A percentile compares a stretch with the other conserved stretches of the same genome.
These are phyloP conservation scores for Ceratocystis eucalypticola DNA, from an alignment of 2,329 filamentous ascomycete species.

Conservation along the genomic window DNA sequence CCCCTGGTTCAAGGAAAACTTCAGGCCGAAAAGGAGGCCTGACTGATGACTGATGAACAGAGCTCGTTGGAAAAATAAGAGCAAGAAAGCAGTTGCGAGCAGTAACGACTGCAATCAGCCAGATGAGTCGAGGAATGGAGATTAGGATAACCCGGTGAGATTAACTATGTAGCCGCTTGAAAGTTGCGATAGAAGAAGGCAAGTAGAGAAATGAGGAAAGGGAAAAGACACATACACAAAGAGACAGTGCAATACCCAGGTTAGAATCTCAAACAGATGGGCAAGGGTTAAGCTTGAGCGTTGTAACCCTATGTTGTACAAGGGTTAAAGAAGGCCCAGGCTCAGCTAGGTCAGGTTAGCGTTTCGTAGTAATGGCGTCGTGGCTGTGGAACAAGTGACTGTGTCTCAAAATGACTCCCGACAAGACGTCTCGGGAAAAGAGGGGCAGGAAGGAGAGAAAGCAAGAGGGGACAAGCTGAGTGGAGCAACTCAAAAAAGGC, in stretches of 20 bases:
- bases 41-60: not conserved
- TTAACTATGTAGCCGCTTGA: not conserved
- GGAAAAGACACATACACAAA: slow-evolving; percentile 9
- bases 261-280: not conserved
- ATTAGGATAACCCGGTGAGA: not conserved
- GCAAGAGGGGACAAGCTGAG: not conserved
- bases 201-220: not conserved
- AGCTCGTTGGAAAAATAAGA: not conserved
- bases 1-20: not conserved
- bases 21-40: not conserved
- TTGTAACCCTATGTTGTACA: not conserved
- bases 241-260: not conserved
- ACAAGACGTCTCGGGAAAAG: not conserved
- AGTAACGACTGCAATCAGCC: not conserved
- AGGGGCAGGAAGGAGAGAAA: not conserved
- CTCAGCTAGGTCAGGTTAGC: not conserved
- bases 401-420: not conserved
- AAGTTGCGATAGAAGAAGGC: not conserved
- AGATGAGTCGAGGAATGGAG: not conserved
- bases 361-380: not conserved
- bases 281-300: not conserved
- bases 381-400: not conserved
- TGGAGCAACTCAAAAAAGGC: not conserved
- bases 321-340: not conserved
- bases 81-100: not conserved